A percentile compares a stretch with the other conserved stretches of the same genome.
phyloP scores from a whole-genome alignment of 2,329 filamentous ascomycete species.

The Clathrospora elynae region DNA sequence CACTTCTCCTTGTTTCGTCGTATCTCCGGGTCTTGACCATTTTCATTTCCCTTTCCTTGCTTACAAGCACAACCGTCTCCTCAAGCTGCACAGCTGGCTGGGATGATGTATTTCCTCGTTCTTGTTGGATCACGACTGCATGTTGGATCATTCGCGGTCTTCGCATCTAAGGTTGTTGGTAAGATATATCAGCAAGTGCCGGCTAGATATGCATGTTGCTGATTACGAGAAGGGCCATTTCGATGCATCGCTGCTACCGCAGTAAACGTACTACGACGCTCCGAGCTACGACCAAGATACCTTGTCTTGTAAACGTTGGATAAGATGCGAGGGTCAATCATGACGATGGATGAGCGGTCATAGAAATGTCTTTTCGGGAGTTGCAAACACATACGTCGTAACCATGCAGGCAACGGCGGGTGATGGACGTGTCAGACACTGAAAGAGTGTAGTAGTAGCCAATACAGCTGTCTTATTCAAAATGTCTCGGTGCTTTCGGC shows the following conservation, averaged over 20 bases:
- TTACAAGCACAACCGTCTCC: neutral
- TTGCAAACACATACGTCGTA: too few relatives aligned
- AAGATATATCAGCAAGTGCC: neutral
- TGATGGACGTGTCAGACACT: too few relatives aligned
- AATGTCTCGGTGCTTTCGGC: neutral
- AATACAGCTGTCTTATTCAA: neutral
- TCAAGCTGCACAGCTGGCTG: neutral
- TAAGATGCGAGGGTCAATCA: too few relatives aligned
- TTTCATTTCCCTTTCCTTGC: slow-evolving; percentile 18
- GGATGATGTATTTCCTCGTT: neutral
- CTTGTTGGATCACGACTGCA: neutral
- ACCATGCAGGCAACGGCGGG: too few relatives aligned
- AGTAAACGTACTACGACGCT: neutral
- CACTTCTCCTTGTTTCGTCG: slow-evolving; percentile 24
- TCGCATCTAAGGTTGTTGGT: neutral
- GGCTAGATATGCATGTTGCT: too few relatives aligned
- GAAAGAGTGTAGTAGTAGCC: neutral
- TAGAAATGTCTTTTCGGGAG: too few relatives aligned
- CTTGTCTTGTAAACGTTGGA: too few relatives aligned
- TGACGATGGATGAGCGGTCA: too few relatives aligned
- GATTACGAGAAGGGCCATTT: too few relatives aligned
- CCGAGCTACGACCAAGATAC: too few relatives aligned
- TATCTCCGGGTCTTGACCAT: slow-evolving; percentile 13
- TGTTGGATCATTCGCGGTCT: neutral
- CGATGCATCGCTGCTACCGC: neutral